Percentiles rank a stretch among this genome's conserved stretches.
These are phyloP conservation scores for Hyparrhenia diplandra DNA, from an alignment of 176 grass and related monocot genomes.

Conservation along the genomic window DNA sequence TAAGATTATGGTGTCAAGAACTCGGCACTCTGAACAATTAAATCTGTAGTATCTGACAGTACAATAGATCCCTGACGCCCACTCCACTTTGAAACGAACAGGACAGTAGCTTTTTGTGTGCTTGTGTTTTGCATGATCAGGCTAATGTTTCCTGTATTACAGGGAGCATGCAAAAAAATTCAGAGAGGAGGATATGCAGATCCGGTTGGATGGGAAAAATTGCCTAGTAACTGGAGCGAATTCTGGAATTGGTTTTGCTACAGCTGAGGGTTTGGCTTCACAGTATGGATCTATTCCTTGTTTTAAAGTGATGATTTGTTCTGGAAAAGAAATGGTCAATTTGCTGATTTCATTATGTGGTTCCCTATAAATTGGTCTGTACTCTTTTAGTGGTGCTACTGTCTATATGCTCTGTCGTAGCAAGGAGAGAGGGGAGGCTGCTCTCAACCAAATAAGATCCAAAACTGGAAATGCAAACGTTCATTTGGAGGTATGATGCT, in stretches of 20 bases:
- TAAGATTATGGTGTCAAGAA: background rate
- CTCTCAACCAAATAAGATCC: slow-evolving; percentile 66
- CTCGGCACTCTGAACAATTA: background rate
- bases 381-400: slow-evolving; percentile 71
- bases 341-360: background rate
- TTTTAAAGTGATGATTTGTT: background rate
- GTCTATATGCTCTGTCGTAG: slow-evolving; percentile 95
- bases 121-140: background rate
- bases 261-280: slow-evolving; percentile 78
- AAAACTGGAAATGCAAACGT: slow-evolving; percentile 75
- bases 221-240: slow-evolving; percentile 90
- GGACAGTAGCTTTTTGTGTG: too few relatives aligned
- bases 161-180: slow-evolving; percentile 91
- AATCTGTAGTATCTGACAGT: background rate
- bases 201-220: slow-evolving; percentile 79
- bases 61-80: background rate
- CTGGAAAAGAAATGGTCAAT: background rate
- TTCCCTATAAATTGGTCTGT: background rate
- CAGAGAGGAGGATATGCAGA: slow-evolving; percentile 78
- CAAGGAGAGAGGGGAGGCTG: slow-evolving; percentile 81
- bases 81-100: background rate
- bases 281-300: slow-evolving; percentile 41
- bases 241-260: slow-evolving; percentile 87
- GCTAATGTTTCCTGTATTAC: background rate
- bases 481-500: slow-evolving; percentile 65